Evolutionary conservation across 805 yeast genomes (phyloP).

Genomic region (Yarrowia sp.): DNA sequence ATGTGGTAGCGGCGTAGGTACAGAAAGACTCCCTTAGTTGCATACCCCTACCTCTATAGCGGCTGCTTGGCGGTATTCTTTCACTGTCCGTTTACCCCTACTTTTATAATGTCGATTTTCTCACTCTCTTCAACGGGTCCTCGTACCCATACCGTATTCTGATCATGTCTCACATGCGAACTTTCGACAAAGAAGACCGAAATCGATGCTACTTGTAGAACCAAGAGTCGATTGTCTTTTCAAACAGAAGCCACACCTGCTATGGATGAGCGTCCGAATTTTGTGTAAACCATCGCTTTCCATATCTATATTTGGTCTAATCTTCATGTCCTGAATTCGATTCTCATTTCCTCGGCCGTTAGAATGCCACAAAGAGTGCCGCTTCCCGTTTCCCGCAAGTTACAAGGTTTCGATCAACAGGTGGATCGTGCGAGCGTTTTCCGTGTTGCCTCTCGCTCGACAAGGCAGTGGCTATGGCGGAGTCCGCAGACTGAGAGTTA

Average conservation of each 20-base stretch:
- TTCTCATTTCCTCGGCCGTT: background rate
- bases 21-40: background rate
- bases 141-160: slow-evolving; percentile 1
- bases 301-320: too few species aligned
- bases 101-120: background rate
- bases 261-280: too few species aligned
- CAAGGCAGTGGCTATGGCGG: slow-evolving; percentile 21
- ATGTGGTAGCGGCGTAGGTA: background rate
- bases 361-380: background rate
- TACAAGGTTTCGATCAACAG: slow-evolving; percentile 23
- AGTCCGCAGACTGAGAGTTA: slow-evolving; percentile 24
- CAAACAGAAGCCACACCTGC: too few species aligned
- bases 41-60: slow-evolving; percentile 1
- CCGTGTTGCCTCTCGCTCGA: background rate
- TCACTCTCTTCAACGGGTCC: background rate
- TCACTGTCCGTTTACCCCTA: background rate
- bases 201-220: too few species aligned
- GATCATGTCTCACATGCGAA: background rate
- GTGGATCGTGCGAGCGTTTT: slow-evolving; percentile 18
- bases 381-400: slow-evolving; percentile 3
- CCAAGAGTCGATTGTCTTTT: too few species aligned
- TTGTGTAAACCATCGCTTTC: too few species aligned
- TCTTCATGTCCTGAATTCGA: too few species aligned
- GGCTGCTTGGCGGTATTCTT: background rate
- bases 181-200: background rate